phyloP scores from a whole-genome alignment of 2,329 filamentous ascomycete genomes.

The Bisporella sp. region DNA sequence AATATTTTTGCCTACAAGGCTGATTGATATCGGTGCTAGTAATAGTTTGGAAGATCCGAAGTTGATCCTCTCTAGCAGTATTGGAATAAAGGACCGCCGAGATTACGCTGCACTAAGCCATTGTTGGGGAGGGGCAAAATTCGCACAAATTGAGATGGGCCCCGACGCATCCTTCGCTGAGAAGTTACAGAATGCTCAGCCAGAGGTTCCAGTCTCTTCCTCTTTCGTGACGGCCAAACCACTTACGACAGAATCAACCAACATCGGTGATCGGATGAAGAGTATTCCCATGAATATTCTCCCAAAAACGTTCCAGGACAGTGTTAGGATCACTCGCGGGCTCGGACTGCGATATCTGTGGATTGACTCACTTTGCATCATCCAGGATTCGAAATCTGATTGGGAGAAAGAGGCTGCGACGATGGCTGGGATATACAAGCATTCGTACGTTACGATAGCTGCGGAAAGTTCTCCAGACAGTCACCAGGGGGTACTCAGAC shows the following conservation, averaged over 20 bases:
- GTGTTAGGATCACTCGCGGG: neutral
- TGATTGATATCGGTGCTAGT: no score
- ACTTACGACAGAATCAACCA: neutral
- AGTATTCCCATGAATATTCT: slow-evolving; percentile 1
- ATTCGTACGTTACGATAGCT: slow-evolving; percentile 10
- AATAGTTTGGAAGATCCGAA: no score
- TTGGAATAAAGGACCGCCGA: no score
- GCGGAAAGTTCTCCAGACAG: slow-evolving; percentile 6
- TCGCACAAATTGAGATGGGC: neutral
- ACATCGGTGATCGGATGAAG: neutral
- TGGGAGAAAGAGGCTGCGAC: slow-evolving; percentile 9
- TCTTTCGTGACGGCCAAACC: neutral
- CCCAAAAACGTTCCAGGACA: neutral
- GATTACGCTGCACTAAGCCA: neutral
- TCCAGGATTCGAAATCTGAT: neutral
- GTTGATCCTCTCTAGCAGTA: no score
- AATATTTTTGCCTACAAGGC: no score
- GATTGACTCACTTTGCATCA: neutral
- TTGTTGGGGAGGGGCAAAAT: slow-evolving; percentile 1
- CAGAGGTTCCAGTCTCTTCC: neutral
- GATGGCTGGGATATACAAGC: slow-evolving; percentile 15
- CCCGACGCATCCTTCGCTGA: neutral
- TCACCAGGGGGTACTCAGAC: slow-evolving; percentile 5
- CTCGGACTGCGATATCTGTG: no score
- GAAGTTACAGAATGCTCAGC: neutral